These are phyloP conservation scores for Colletotrichum coccodes DNA, from an alignment of 2,329 filamentous ascomycete species.

Conservation along the genomic window DNA sequence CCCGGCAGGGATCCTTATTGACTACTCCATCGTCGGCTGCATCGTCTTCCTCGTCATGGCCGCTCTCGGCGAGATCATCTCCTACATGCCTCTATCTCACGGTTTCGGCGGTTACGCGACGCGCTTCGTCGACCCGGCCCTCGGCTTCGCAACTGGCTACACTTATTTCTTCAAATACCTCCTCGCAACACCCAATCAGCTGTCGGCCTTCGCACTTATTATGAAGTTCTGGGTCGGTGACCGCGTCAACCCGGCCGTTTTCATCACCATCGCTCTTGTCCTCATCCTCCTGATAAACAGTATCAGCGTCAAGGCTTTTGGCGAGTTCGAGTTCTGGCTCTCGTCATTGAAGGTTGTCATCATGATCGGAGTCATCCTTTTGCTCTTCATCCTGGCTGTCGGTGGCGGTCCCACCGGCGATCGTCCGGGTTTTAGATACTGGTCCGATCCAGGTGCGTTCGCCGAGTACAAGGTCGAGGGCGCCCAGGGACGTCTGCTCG, in stretches of 20 bases:
- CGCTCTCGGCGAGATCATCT: slow-evolving; percentile 47
- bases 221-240: slow-evolving; percentile 28
- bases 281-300: slow-evolving; percentile 55
- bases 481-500: slow-evolving; percentile 48
- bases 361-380: slow-evolving; percentile 50
- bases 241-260: slow-evolving; percentile 23
- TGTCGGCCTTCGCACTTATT: slow-evolving; percentile 48
- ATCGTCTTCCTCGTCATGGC: slow-evolving; percentile 67
- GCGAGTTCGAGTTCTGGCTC: slow-evolving; percentile 55
- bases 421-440: slow-evolving; percentile 55
- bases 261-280: slow-evolving; percentile 28
- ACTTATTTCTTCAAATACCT: slow-evolving; percentile 27
- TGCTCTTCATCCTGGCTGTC: slow-evolving; percentile 49
- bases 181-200: slow-evolving; percentile 46
- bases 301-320: slow-evolving; percentile 49
- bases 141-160: slow-evolving; percentile 25
- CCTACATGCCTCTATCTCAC: slow-evolving; percentile 42
- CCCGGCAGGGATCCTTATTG: slow-evolving; percentile 49
- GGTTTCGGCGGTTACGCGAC: slow-evolving; percentile 72
- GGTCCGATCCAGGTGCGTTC: slow-evolving; percentile 55
- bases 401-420: slow-evolving; percentile 49
- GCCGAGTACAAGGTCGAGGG: slow-evolving; percentile 46
- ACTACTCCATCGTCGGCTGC: slow-evolving; percentile 53
- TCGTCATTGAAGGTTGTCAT: slow-evolving; percentile 55
- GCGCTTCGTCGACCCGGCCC: slow-evolving; percentile 64